These are phyloP conservation scores for Colletotrichum falcatum DNA, from an alignment of 2,329 filamentous ascomycete species.

Conservation along the genomic window DNA sequence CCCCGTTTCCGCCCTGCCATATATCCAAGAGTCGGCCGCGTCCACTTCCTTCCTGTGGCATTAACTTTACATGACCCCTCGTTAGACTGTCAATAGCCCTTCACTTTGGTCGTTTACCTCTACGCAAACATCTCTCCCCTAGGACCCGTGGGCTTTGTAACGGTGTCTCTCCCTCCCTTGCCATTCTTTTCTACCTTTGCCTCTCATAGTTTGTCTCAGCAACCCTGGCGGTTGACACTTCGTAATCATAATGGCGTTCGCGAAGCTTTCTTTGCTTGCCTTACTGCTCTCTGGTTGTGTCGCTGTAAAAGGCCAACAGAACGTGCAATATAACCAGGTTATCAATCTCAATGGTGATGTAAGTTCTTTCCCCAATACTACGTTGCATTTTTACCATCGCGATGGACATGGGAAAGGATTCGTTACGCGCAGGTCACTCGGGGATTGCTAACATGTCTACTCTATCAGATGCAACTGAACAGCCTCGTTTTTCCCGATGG, in stretches of 20 bases:
- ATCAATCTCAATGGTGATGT: slow-evolving; percentile 44
- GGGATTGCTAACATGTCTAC: background rate
- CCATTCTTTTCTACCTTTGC: slow-evolving; percentile 13
- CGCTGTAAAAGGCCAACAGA: slow-evolving; percentile 36
- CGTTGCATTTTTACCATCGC: background rate
- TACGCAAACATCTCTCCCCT: slow-evolving; percentile 37
- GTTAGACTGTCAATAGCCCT: slow-evolving; percentile 30
- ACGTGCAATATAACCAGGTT: slow-evolving; percentile 43
- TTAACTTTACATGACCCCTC: slow-evolving; percentile 33
- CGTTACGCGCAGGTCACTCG: too few species aligned
- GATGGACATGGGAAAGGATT: background rate
- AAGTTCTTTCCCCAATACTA: slow-evolving; percentile 15
- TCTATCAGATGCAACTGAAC: slow-evolving; percentile 42
- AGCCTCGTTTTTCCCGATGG: slow-evolving; percentile 42
- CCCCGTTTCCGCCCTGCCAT: slow-evolving; percentile 23
- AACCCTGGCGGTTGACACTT: slow-evolving; percentile 41
- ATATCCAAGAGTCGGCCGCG: slow-evolving; percentile 33
- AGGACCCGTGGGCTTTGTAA: slow-evolving; percentile 40
- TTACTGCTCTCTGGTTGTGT: slow-evolving; percentile 38
- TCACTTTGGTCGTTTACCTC: slow-evolving; percentile 22
- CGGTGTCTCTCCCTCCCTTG: slow-evolving; percentile 41
- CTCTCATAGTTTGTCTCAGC: slow-evolving; percentile 17
- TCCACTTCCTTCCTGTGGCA: background rate
- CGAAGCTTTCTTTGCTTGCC: slow-evolving; percentile 32
- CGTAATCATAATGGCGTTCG: slow-evolving; percentile 43